Percentiles rank a stretch among this genome's conserved stretches.
phyloP scores from a whole-genome alignment of 768 basidiomycete genomes.

The Pisolithus marmoratus region DNA sequence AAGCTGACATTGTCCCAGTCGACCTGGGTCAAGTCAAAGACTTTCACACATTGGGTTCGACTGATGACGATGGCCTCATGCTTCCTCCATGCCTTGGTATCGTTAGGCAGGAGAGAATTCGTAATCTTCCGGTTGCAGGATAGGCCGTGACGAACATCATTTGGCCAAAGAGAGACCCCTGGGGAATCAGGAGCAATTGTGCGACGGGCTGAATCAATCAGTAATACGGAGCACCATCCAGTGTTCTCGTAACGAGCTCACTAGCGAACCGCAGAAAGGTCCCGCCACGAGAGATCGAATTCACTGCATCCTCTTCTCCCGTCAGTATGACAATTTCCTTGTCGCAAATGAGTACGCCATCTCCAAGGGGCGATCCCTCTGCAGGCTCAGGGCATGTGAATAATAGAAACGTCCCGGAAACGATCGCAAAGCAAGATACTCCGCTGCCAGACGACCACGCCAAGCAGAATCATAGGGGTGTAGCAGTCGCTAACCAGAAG shows the following conservation, averaged over 20 bases:
- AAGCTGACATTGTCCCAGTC: too few relatives aligned
- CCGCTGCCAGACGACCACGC: constrained; percentile 28
- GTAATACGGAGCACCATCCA: constrained; percentile 25
- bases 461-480: constrained; percentile 16
- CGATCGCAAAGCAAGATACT: constrained; percentile 20
- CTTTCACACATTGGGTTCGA: too few relatives aligned
- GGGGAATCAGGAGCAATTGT: constrained; percentile 32
- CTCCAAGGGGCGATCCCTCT: constrained; percentile 13
- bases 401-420: constrained; percentile 19
- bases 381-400: constrained; percentile 11
- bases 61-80: too few relatives aligned
- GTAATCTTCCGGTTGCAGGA: too few relatives aligned
- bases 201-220: constrained; percentile 30
- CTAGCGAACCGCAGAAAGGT: constrained; percentile 18
- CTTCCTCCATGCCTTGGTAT: too few relatives aligned
- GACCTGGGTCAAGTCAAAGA: too few relatives aligned
- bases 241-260: constrained; percentile 24
- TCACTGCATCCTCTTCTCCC: constrained; percentile 24
- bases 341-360: constrained; percentile 20
- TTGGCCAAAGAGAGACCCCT: too few relatives aligned
- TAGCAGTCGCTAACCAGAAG: too few relatives aligned
- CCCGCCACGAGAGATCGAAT: constrained; percentile 22
- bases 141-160: too few relatives aligned
- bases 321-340: too few relatives aligned
- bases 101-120: too few relatives aligned